Conservation (phyloP, 306 rosid genomes). For the Rosa persica region DNA sequence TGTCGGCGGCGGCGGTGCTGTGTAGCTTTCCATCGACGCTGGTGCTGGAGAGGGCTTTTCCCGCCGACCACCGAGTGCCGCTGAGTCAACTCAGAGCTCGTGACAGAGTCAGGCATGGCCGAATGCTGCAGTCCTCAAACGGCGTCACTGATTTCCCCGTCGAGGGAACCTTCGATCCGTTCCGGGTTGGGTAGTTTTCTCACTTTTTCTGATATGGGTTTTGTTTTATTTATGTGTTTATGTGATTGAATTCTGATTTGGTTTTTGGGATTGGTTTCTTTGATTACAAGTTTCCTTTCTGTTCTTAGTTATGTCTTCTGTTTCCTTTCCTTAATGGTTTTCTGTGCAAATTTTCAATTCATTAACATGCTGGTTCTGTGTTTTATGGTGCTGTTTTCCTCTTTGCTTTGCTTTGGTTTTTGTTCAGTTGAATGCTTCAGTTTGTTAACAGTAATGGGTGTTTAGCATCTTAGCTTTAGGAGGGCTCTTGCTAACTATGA, state of each 20-base stretch:
- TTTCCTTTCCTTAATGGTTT: not conserved
- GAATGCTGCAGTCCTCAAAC: conserved; percentile 66
- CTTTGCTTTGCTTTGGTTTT: not conserved
- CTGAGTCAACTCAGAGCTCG: conserved; percentile 63
- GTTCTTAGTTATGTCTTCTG: not conserved
- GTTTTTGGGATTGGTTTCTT: not conserved
- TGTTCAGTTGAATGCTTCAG: not conserved
- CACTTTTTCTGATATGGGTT: conserved; percentile 19
- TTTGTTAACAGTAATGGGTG: not conserved
- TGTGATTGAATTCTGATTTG: not conserved
- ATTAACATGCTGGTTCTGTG: not conserved
- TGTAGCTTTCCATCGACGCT: conserved; percentile 56
- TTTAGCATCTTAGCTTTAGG: not conserved
- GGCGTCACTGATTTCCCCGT: conserved; percentile 74
- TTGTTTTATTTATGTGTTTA: not conserved
- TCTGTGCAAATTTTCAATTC: not conserved
- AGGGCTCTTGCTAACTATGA: not conserved
- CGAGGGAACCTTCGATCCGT: conserved; percentile 79
- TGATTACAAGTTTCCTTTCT: not conserved
- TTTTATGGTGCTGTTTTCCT: not conserved
- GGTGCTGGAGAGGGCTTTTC: conserved; percentile 80
- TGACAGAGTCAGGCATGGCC: conserved; percentile 68
- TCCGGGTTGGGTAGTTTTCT: conserved; percentile 69
- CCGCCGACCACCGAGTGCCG: conserved; percentile 64
- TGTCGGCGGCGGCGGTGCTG: conserved; percentile 29